phyloP scores from a whole-genome alignment of 768 basidiomycete genomes.

The Serendipita indica region DNA sequence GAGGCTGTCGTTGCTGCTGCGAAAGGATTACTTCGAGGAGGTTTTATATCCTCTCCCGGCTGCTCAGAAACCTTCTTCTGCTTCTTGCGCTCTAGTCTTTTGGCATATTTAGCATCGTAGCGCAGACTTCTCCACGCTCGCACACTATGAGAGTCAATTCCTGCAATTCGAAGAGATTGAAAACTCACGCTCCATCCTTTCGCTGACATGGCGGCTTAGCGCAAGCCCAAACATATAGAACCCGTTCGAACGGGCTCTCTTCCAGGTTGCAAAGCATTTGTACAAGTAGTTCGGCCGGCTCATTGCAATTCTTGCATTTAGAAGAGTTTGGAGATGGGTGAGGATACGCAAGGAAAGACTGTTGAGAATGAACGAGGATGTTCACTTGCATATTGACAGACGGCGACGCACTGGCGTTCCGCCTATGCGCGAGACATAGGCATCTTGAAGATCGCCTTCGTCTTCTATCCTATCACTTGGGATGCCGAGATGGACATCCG shows the following conservation, averaged over 20 bases:
- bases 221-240: slow-evolving; percentile 77
- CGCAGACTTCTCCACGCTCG: slow-evolving; percentile 70
- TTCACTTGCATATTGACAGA: slow-evolving; percentile 17
- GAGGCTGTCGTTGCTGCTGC: slow-evolving; percentile 22
- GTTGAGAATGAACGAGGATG: slow-evolving; percentile 31
- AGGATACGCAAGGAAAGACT: slow-evolving; percentile 58
- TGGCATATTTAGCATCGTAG: slow-evolving; percentile 59
- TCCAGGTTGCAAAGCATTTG: slow-evolving; percentile 89
- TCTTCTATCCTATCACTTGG: slow-evolving; percentile 58
- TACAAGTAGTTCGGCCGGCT: slow-evolving; percentile 65
- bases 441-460: slow-evolving; percentile 48
- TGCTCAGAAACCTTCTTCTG: slow-evolving; percentile 23
- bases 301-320: slow-evolving; percentile 53
- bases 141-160: slow-evolving; percentile 32
- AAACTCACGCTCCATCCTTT: slow-evolving; percentile 58
- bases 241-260: slow-evolving; percentile 69
- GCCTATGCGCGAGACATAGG: slow-evolving; percentile 77
- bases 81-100: slow-evolving; percentile 45
- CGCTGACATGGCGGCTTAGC: slow-evolving; percentile 53
- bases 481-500: slow-evolving; percentile 61
- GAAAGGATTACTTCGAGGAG: slow-evolving; percentile 22
- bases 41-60: slow-evolving; percentile 22
- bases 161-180: neutral
- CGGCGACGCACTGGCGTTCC: slow-evolving; percentile 73
- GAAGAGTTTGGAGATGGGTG: slow-evolving; percentile 50